Base-by-base conservation (phyloP, 1,284 basidiomycete genomes). In the Apiotrichum veenhuisii region DNA sequence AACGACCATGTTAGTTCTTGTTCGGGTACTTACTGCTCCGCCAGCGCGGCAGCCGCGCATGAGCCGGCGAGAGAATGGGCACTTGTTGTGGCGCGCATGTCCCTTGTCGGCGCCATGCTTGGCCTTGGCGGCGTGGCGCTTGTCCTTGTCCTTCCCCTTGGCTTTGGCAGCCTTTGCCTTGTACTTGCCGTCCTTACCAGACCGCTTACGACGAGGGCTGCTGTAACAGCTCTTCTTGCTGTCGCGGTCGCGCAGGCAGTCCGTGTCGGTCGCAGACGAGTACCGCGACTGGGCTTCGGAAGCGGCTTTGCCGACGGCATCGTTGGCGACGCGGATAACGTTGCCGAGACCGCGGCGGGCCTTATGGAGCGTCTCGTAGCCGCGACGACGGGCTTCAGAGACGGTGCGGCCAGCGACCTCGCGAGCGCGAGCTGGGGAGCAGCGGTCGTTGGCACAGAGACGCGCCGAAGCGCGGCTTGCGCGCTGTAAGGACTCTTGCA, bases 321-420 rank as follows among this genome's bases (percentile, higher is more conserved):
- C 18, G 57, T 49, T 20, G 26, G 36, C 26, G 18, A 4, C 36
- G 62, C 36, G 17, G 17, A 69, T 54, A n/a, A 66, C 41, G 43
- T 58, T 59, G 56, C 65, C 56, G 26, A 69, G 57, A 18, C 68
- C 68, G 20, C 55, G 53, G 36, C 61, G 63, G 1, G 68, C 68
- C 38, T 63, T 57, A 18, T 43, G 20, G 14, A 69, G 59, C 5
- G 58, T 63, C n/a, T 64, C 50, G 20, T 55, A 43, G n/a, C 60
- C 58, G 17, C 54, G 56, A 20, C 56, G 57, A 11, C 65, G 65
- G 23, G 51, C 51, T 14, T 26, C 15, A 33, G 22, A 26, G 22
- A 47, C 3, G 11, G 30, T 14, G n/a, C 20, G 26, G 5, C 22
- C 26, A 10, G 40, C 40, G 22, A 25, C 33, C 26, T 33, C n/a